Evolutionary conservation across 2,329 filamentous ascomycete genomes (phyloP).

Genomic region (Exophiala phaeomuriformis): DNA sequence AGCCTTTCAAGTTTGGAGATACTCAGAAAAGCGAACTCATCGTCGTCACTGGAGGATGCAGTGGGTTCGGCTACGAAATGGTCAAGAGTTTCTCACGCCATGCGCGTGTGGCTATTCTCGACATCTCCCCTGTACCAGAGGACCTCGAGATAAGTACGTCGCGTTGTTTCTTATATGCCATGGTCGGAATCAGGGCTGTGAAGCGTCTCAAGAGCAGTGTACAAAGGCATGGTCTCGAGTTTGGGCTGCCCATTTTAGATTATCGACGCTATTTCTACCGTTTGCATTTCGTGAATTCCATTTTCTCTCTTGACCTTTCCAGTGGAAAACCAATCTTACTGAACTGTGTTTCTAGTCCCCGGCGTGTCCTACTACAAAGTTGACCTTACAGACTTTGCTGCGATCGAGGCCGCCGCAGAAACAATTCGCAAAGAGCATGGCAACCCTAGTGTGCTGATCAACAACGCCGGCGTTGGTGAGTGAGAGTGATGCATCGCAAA

Average conservation of each 20-base stretch:
- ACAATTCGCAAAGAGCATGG: constrained; percentile 52
- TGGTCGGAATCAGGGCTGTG: no score
- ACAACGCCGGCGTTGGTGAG: constrained; percentile 60
- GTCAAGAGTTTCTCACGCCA: constrained; percentile 60
- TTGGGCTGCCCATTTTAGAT: no score
- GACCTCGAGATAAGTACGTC: constrained; percentile 21
- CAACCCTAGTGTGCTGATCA: constrained; percentile 61
- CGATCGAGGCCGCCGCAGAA: constrained; percentile 37
- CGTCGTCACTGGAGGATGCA: constrained; percentile 54
- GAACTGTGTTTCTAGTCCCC: constrained; percentile 16
- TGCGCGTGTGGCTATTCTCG: constrained; percentile 63
- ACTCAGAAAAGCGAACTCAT: constrained; percentile 32
- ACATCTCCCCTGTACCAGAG: constrained; percentile 44
- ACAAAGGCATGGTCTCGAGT: no score
- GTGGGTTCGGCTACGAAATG: constrained; percentile 63
- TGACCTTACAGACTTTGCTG: constrained; percentile 57
- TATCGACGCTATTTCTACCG: not conserved
- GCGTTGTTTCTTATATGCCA: not conserved
- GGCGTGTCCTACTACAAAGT: constrained; percentile 62
- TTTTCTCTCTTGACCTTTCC: not conserved
- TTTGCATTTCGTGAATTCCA: not conserved
- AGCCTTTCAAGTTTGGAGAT: constrained; percentile 28
- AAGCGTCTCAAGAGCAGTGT: no score
- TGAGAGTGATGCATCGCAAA: not conserved
- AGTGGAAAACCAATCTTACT: not conserved